Evolutionary conservation across 768 basidiomycete species (phyloP).

Genomic region (Lactarius psammicola): DNA sequence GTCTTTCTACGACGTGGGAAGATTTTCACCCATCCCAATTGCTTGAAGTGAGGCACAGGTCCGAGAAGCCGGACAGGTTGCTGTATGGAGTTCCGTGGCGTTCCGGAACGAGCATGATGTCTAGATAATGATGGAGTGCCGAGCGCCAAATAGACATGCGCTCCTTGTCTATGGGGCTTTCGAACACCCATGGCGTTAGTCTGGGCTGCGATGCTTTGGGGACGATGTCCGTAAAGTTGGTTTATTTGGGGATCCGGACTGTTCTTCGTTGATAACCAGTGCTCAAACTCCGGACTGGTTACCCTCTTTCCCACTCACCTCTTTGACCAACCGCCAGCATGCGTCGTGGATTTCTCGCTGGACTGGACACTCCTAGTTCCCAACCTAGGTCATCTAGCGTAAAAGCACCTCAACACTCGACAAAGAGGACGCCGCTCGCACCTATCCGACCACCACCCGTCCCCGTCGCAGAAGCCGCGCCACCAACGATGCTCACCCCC

Average conservation of each 20-base stretch:
- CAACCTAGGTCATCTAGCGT: neutral
- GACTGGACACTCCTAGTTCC: neutral
- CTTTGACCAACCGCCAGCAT: neutral
- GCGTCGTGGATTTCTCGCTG: conserved; percentile 18
- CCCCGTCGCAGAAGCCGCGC: neutral
- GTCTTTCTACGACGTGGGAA: neutral
- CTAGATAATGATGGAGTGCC: neutral
- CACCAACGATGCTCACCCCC: neutral
- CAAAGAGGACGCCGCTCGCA: neutral
- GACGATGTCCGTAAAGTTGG: neutral
- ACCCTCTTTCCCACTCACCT: neutral
- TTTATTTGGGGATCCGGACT: conserved; percentile 12
- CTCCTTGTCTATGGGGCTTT: neutral
- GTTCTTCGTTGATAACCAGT: conserved; percentile 7
- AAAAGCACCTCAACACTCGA: neutral
- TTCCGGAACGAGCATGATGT: neutral
- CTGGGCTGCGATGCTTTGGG: neutral
- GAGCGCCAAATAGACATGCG: neutral
- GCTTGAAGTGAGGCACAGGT: neutral
- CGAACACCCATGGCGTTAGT: conserved; percentile 4
- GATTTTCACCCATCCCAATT: neutral
- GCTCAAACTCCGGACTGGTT: conserved; percentile 16
- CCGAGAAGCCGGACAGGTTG: neutral
- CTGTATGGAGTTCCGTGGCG: neutral
- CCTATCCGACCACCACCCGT: neutral